Percentiles rank a stretch among this genome's conserved stretches.
These are phyloP conservation scores for Silene noctiflora DNA, from an alignment of 179 eudicot species.

Conservation along the genomic window DNA sequence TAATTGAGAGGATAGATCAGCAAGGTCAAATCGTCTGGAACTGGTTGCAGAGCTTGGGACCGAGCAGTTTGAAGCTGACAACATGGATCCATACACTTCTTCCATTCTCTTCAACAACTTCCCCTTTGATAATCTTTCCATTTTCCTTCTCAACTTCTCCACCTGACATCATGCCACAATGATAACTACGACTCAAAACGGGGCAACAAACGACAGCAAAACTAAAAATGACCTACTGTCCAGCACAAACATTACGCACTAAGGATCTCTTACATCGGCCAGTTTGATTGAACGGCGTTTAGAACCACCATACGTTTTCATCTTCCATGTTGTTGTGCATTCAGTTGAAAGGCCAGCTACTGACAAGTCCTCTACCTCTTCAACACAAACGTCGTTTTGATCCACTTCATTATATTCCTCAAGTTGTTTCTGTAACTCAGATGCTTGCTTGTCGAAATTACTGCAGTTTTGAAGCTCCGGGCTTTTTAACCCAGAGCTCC, in stretches of 20 bases:
- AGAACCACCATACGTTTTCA: slow-evolving; percentile 1
- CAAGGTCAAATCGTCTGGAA: slow-evolving; percentile 54
- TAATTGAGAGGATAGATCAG: slow-evolving; percentile 38
- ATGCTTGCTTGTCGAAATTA: slow-evolving; percentile 62
- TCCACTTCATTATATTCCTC: slow-evolving; percentile 23
- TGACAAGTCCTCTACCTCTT: slow-evolving; percentile 22
- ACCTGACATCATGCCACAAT: slow-evolving; percentile 37
- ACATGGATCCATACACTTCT: slow-evolving; percentile 57
- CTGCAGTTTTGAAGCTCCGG: slow-evolving; percentile 38
- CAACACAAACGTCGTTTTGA: slow-evolving; percentile 9
- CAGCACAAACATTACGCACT: background rate
- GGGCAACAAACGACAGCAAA: background rate
- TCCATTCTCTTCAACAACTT: slow-evolving; percentile 62
- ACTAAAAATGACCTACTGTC: background rate
- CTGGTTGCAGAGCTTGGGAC: slow-evolving; percentile 54
- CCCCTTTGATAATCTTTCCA: slow-evolving; percentile 84
- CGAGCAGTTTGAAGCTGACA: slow-evolving; percentile 51
- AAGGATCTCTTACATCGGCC: slow-evolving; percentile 35
- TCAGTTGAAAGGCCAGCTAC: slow-evolving; percentile 12
- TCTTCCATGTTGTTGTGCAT: slow-evolving; percentile 1
- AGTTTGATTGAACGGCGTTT: slow-evolving; percentile 19
- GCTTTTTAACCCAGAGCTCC: slow-evolving; percentile 33
- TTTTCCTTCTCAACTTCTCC: slow-evolving; percentile 55
- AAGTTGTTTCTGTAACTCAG: slow-evolving; percentile 48
- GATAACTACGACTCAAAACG: background rate